These are phyloP conservation scores for Trifolium dubium DNA, from an alignment of 306 rosid species.

Conservation along the genomic window DNA sequence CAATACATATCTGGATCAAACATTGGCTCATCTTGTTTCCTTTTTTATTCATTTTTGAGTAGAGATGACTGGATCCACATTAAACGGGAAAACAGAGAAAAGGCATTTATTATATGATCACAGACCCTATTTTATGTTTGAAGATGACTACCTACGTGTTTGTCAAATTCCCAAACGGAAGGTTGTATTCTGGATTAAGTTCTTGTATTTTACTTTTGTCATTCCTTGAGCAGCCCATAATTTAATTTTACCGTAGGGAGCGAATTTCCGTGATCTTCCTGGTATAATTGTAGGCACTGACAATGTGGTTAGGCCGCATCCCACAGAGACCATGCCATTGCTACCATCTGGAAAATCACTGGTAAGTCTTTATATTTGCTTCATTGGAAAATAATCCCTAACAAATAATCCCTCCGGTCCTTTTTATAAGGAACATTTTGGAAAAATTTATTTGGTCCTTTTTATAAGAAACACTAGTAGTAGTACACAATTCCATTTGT, in stretches of 20 bases:
- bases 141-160: slow-evolving; percentile 78
- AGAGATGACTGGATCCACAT: slow-evolving; percentile 76
- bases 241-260: slow-evolving; percentile 64
- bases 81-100: slow-evolving; percentile 39
- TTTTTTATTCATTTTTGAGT: slow-evolving; percentile 37
- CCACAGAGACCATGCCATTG: slow-evolving; percentile 39
- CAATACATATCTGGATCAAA: slow-evolving; percentile 31
- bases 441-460: too few species aligned
- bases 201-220: slow-evolving; percentile 32
- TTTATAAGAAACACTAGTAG: too few species aligned
- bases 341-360: slow-evolving; percentile 87
- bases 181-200: slow-evolving; percentile 52
- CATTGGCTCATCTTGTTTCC: slow-evolving; percentile 22
- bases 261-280: slow-evolving; percentile 91
- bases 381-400: neutral
- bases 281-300: slow-evolving; percentile 83
- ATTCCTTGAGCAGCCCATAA: slow-evolving; percentile 26
- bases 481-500: too few species aligned
- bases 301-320: slow-evolving; percentile 80
- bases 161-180: slow-evolving; percentile 90
- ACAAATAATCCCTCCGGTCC: neutral
- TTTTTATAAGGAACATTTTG: too few species aligned
- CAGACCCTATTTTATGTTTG: slow-evolving; percentile 53
- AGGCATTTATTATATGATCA: slow-evolving; percentile 65
- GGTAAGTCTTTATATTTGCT: slow-evolving; percentile 58